Conservation (phyloP, 352 stramenopile genomes). For the Plasmopara halstedii region DNA sequence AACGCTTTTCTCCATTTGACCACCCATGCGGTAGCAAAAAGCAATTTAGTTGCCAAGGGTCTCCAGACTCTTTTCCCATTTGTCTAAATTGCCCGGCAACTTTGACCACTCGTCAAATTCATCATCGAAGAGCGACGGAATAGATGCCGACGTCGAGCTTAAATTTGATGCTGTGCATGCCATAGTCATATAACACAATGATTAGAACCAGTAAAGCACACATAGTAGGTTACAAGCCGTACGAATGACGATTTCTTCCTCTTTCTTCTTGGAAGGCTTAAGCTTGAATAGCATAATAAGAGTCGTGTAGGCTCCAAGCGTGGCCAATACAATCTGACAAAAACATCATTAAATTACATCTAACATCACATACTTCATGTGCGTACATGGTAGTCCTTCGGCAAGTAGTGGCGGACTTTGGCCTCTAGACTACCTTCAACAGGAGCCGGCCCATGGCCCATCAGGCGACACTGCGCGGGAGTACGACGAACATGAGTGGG, state of each 20-base stretch:
- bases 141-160: conserved; percentile 39
- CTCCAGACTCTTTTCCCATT: conserved; percentile 86
- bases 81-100: conserved; percentile 73
- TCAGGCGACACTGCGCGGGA: conserved; percentile 58
- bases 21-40: conserved; percentile 11
- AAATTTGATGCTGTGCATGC: conserved; percentile 25
- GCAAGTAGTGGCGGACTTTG: conserved; percentile 78
- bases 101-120: conserved; percentile 85
- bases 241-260: conserved; percentile 51
- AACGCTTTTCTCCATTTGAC: too few relatives aligned
- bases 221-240: neutral
- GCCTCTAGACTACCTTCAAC: conserved; percentile 69
- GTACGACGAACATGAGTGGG: conserved; percentile 25
- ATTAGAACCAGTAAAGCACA: neutral
- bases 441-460: conserved; percentile 62
- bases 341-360: conserved; percentile 1
- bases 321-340: conserved; percentile 73
- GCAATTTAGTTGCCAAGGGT: conserved; percentile 67
- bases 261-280: conserved; percentile 74
- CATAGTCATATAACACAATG: neutral
- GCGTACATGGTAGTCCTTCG: conserved; percentile 80
- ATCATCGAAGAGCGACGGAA: conserved; percentile 79
- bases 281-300: conserved; percentile 81
- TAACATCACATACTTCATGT: neutral
- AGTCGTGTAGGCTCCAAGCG: conserved; percentile 71